A percentile compares a stretch with the other conserved stretches of the same genome.
These are phyloP conservation scores for Wallacemonas sp. DNA, from an alignment of 208 protist species.

Conservation along the genomic window DNA sequence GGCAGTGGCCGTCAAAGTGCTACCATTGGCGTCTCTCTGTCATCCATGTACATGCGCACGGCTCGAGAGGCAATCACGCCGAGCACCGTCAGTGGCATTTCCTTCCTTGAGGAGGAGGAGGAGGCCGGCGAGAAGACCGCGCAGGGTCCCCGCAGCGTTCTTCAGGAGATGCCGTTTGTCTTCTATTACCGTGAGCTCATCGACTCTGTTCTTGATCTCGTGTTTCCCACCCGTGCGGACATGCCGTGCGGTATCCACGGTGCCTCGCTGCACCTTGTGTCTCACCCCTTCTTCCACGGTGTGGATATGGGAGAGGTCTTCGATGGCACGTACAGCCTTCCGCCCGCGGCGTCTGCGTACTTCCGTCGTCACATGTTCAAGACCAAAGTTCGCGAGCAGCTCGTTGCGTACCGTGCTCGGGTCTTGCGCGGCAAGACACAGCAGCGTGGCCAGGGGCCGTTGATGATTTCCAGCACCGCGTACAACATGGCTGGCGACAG, in stretches of 20 bases:
- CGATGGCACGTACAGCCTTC: slow-evolving; percentile 55
- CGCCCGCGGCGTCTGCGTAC: slow-evolving; percentile 35
- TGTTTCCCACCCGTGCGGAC: slow-evolving; percentile 23
- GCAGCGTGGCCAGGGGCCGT: slow-evolving; percentile 27
- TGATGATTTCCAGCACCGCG: slow-evolving; percentile 48
- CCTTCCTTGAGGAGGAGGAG: slow-evolving; percentile 8
- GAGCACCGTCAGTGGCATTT: slow-evolving; percentile 20
- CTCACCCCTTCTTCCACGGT: slow-evolving; percentile 66
- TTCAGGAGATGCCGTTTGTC: slow-evolving; percentile 59
- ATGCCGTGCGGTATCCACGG: slow-evolving; percentile 41
- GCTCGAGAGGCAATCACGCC: slow-evolving; percentile 26
- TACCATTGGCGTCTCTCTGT: slow-evolving; percentile 55
- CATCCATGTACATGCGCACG: slow-evolving; percentile 46
- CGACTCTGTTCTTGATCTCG: slow-evolving; percentile 57
- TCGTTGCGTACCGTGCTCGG: slow-evolving; percentile 47
- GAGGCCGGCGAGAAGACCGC: slow-evolving; percentile 13
- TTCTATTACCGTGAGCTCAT: slow-evolving; percentile 67
- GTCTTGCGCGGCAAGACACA: slow-evolving; percentile 30
- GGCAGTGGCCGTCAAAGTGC: slow-evolving; percentile 18
- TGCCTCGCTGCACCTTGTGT: slow-evolving; percentile 38
- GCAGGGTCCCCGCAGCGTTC: slow-evolving; percentile 30
- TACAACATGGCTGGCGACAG: slow-evolving; percentile 36
- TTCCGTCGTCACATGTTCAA: slow-evolving; percentile 44
- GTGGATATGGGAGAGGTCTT: slow-evolving; percentile 57
- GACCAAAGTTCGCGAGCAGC: slow-evolving; percentile 41